phyloP scores from a whole-genome alignment of 1,284 basidiomycete genomes.

The Melanopsichium pennsylvanicum region DNA sequence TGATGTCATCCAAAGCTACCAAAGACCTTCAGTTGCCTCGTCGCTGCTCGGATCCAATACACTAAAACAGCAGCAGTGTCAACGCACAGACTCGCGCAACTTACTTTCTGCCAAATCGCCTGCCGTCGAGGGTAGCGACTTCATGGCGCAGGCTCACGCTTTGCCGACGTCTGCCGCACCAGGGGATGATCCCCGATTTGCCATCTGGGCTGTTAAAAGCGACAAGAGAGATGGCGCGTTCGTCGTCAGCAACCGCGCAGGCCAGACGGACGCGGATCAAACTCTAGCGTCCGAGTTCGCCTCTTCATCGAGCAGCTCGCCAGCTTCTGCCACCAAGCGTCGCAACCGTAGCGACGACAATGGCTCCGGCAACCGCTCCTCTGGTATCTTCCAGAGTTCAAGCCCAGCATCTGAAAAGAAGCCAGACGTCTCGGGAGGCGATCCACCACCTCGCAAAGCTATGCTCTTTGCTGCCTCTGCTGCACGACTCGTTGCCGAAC shows the following conservation, averaged over 20 bases:
- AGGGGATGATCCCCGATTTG: conserved; percentile 57
- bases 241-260: conserved; percentile 30
- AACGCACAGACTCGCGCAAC: neutral
- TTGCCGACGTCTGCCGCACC: conserved; percentile 40
- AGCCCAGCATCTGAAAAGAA: conserved; percentile 14
- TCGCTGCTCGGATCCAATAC: neutral
- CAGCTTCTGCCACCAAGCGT: conserved; percentile 15
- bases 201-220: conserved; percentile 52
- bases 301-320: conserved; percentile 6
- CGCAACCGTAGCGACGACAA: conserved; percentile 13
- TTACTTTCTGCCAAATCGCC: neutral
- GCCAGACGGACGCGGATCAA: conserved; percentile 13
- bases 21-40: conserved; percentile 2
- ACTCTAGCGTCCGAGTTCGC: conserved; percentile 3
- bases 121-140: neutral
- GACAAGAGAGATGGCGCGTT: conserved; percentile 30
- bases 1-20: conserved; percentile 52
- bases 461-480: conserved; percentile 51
- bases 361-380: neutral
- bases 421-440: neutral
- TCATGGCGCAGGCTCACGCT: conserved; percentile 34
- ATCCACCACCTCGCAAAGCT: conserved; percentile 5
- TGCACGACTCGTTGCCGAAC: conserved; percentile 54
- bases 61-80: neutral
- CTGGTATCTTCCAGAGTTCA: neutral